Percentiles rank a stretch among this genome's conserved stretches.
These are phyloP conservation scores for Globisporangium acanthophoron DNA, from an alignment of 352 stramenopile genomes.

Conservation along the genomic window DNA sequence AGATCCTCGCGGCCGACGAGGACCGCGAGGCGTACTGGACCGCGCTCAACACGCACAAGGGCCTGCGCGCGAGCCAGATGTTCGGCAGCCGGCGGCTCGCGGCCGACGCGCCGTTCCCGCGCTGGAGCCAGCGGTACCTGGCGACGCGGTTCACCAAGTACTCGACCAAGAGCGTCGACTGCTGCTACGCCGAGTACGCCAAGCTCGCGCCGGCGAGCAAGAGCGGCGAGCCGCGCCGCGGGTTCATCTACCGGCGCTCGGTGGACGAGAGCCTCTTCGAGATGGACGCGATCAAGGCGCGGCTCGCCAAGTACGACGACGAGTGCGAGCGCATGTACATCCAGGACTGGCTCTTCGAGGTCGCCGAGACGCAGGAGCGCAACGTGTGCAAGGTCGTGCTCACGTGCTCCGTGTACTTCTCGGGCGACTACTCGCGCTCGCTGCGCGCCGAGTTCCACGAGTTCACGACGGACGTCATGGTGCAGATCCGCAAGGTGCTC, in stretches of 20 bases:
- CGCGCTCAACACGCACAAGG: slow-evolving; percentile 58
- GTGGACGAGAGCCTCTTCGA: slow-evolving; percentile 51
- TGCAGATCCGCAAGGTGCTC: slow-evolving; percentile 44
- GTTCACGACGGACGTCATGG: slow-evolving; percentile 50
- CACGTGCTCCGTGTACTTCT: slow-evolving; percentile 54
- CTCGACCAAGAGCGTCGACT: slow-evolving; percentile 41
- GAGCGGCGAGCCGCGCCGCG: slow-evolving; percentile 24
- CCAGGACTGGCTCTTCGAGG: slow-evolving; percentile 67
- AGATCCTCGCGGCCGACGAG: slow-evolving; percentile 47
- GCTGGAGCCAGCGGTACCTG: slow-evolving; percentile 66
- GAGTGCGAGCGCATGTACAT: slow-evolving; percentile 50
- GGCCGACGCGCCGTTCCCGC: slow-evolving; percentile 34
- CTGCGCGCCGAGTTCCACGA: slow-evolving; percentile 52
- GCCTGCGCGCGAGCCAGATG: slow-evolving; percentile 45
- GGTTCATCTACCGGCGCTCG: slow-evolving; percentile 70
- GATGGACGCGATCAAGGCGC: slow-evolving; percentile 32
- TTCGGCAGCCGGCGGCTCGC: slow-evolving; percentile 27
- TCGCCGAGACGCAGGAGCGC: slow-evolving; percentile 49
- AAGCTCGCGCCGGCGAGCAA: slow-evolving; percentile 15
- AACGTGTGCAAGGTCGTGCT: slow-evolving; percentile 65
- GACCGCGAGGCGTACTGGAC: slow-evolving; percentile 69
- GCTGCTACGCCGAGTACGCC: slow-evolving; percentile 62
- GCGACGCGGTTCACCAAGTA: slow-evolving; percentile 58
- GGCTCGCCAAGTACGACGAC: slow-evolving; percentile 37
- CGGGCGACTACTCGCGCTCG: slow-evolving; percentile 21